A percentile compares a stretch with the other conserved stretches of the same genome.
Conservation (phyloP, 768 basidiomycete genomes). For the Ephemerocybe angulata region DNA sequence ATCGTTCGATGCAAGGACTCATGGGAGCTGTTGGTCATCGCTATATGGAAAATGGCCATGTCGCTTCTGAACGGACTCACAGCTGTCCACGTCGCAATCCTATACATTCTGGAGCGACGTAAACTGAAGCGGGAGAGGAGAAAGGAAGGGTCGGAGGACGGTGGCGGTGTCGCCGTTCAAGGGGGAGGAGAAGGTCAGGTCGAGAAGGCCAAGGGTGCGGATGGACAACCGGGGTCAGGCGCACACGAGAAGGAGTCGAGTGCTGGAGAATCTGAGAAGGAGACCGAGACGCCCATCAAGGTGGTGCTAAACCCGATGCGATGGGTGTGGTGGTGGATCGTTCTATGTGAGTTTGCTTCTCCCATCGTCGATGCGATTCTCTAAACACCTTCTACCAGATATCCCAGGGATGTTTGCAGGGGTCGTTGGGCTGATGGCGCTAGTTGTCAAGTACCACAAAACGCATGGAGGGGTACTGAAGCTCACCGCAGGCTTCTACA, state of each 20-base stretch:
- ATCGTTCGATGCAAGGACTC: constrained; percentile 14
- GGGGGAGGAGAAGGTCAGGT: not conserved
- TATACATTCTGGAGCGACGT: constrained; percentile 6
- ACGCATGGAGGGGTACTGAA: not conserved
- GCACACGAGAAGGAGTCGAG: not conserved
- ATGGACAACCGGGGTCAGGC: not conserved
- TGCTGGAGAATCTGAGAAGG: not conserved
- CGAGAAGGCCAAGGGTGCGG: not conserved
- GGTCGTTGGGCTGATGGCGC: constrained; percentile 29
- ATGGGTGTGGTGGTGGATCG: constrained; percentile 10
- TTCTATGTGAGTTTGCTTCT: constrained; percentile 8
- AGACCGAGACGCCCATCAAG: constrained; percentile 2
- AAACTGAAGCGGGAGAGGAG: constrained; percentile 4
- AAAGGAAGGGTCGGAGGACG: constrained; percentile 2
- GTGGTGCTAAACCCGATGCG: constrained; percentile 5
- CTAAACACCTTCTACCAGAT: constrained; percentile 13
- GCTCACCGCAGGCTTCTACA: constrained; percentile 11
- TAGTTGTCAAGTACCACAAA: constrained; percentile 20
- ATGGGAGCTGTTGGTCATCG: constrained; percentile 18
- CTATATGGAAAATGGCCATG: constrained; percentile 16
- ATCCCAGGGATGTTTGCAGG: constrained; percentile 30
- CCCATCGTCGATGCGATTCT: not conserved
- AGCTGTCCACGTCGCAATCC: constrained; percentile 14
- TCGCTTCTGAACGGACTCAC: constrained; percentile 17
- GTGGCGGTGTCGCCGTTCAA: not conserved